Evolutionary conservation across 2,329 filamentous ascomycete genomes (phyloP).

Genomic region (Penicillium sp.): DNA sequence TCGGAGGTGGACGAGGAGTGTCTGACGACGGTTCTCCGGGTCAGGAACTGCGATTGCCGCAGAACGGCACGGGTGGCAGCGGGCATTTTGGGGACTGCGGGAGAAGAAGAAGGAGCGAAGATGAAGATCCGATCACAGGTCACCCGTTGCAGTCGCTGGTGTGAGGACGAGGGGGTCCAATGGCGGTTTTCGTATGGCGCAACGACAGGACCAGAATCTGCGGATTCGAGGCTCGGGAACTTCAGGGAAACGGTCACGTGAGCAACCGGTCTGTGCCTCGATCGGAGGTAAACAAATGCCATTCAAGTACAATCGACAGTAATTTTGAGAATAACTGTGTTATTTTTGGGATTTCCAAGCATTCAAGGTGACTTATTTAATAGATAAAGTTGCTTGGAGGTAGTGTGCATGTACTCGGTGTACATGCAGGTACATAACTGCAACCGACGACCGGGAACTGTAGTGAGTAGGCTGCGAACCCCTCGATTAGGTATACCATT

Average conservation of each 20-base stretch:
- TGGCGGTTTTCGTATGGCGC: conserved; percentile 38
- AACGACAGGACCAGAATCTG: conserved; percentile 39
- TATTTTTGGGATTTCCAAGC: too few species aligned
- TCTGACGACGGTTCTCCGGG: conserved; percentile 47
- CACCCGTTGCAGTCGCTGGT: conserved; percentile 29
- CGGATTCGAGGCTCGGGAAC: conserved; percentile 42
- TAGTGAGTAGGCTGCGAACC: not conserved
- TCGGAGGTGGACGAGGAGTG: conserved; percentile 49
- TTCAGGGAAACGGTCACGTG: conserved; percentile 40
- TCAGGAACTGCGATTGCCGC: conserved; percentile 49
- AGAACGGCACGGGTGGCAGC: conserved; percentile 45
- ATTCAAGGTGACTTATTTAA: not conserved
- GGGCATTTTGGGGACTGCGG: conserved; percentile 42
- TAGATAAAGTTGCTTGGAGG: not conserved
- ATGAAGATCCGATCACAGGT: conserved; percentile 27
- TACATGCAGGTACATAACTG: not conserved
- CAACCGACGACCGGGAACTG: not conserved
- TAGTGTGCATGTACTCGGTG: not conserved
- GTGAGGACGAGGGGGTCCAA: conserved; percentile 38
- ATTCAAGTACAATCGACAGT: not conserved
- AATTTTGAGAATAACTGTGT: not conserved
- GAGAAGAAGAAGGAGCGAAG: conserved; percentile 24
- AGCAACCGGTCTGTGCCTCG: not conserved
- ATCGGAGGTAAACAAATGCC: not conserved
- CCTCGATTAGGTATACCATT: not conserved